phyloP scores from a whole-genome alignment of 129 eudicot species.

The Scalesia atractyloides region DNA sequence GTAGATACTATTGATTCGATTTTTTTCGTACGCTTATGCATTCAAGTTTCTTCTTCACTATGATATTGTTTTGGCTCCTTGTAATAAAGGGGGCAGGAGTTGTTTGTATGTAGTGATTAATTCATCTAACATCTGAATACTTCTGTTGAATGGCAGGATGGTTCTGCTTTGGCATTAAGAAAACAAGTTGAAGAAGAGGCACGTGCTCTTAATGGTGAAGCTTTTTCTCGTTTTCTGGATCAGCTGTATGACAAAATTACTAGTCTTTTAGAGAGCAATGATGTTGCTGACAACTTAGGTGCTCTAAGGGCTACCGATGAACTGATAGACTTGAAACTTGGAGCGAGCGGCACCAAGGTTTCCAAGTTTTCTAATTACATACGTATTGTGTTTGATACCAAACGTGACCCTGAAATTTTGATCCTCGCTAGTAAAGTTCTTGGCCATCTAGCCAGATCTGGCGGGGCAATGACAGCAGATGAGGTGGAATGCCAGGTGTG shows the following conservation, averaged over 20 bases:
- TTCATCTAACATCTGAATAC: constrained; percentile 1
- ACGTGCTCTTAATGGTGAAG: constrained; percentile 87
- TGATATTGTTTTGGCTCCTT: background rate
- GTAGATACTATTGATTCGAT: background rate
- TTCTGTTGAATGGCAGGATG: constrained; percentile 59
- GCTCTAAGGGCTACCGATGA: constrained; percentile 94
- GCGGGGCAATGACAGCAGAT: constrained; percentile 98
- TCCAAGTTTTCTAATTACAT: constrained; percentile 82
- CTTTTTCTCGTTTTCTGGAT: constrained; percentile 93
- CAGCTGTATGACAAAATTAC: constrained; percentile 82
- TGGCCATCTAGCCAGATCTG: constrained; percentile 95
- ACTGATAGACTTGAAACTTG: constrained; percentile 79
- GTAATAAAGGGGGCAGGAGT: background rate
- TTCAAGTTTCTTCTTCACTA: background rate
- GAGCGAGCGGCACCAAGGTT: constrained; percentile 92
- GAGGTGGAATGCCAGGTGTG: constrained; percentile 94
- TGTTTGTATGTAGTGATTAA: constrained; percentile 8
- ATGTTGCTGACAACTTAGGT: constrained; percentile 87
- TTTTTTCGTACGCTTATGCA: background rate
- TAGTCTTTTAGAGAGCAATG: constrained; percentile 76
- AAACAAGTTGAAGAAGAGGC: constrained; percentile 88
- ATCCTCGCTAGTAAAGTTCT: constrained; percentile 88
- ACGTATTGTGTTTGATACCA: constrained; percentile 79
- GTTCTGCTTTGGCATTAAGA: constrained; percentile 80
- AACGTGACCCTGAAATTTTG: constrained; percentile 84